Evolutionary conservation across 169 alveolate genomes (phyloP).

Genomic region (Eimeria praecox): DNA sequence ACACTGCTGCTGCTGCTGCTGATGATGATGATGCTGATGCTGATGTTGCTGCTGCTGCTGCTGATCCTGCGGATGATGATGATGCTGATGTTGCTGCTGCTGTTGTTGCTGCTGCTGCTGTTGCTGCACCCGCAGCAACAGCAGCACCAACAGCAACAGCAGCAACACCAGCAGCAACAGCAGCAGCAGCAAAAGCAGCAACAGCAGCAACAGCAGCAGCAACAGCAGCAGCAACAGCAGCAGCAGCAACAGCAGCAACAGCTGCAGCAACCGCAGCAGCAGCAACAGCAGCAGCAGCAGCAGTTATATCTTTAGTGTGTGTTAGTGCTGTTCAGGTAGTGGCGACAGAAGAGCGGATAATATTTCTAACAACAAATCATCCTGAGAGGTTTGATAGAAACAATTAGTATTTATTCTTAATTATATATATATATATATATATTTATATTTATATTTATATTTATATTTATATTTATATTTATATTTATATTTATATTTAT

Average conservation of each 20-base stretch:
- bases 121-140: neutral
- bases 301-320: neutral
- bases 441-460: too few species aligned
- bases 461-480: too few species aligned
- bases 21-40: neutral
- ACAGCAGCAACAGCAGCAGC: neutral
- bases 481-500: too few species aligned
- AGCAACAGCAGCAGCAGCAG: neutral
- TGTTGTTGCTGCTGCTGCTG: neutral
- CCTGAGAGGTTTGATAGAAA: constrained; percentile 81
- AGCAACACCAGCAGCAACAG: neutral
- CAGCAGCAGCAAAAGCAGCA: neutral
- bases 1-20: neutral
- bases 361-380: constrained; percentile 91
- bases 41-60: neutral
- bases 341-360: constrained; percentile 90
- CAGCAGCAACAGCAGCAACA: neutral
- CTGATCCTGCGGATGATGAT: neutral
- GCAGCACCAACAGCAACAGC: neutral
- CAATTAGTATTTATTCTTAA: too few species aligned
- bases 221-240: neutral
- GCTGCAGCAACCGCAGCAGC: neutral
- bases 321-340: constrained; percentile 76
- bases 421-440: too few species aligned
- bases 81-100: neutral